These are phyloP conservation scores for Colletotrichum phormii DNA, from an alignment of 2,329 filamentous ascomycete genomes.

Conservation along the genomic window DNA sequence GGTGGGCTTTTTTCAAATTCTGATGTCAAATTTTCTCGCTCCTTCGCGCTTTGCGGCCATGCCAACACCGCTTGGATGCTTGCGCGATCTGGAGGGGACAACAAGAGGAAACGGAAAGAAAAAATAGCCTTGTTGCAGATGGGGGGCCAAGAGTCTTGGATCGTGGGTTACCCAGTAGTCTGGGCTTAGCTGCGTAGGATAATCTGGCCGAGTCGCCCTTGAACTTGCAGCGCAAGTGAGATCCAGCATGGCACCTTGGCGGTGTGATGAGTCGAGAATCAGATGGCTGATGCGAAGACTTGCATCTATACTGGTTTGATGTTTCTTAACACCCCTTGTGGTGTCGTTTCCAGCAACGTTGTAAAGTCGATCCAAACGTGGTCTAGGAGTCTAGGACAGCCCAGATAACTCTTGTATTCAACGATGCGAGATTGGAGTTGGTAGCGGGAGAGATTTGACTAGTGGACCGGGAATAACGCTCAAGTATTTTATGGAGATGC, in stretches of 20 bases:
- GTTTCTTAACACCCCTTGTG: not conserved
- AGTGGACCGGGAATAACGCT: conserved; percentile 6
- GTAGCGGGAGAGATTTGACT: not conserved
- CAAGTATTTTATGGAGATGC: conserved; percentile 6
- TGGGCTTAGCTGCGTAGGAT: conserved; percentile 17
- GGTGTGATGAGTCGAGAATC: conserved; percentile 28
- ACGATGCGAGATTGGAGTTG: not conserved
- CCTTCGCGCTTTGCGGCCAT: not conserved
- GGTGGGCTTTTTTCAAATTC: conserved; percentile 23
- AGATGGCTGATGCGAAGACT: not conserved
- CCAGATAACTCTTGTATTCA: not conserved
- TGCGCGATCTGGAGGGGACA: conserved; percentile 7
- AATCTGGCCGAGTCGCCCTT: conserved; percentile 30
- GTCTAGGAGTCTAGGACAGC: not conserved
- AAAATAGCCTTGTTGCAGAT: conserved; percentile 7
- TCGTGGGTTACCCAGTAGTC: not conserved
- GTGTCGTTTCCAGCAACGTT: not conserved
- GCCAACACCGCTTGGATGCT: conserved; percentile 8
- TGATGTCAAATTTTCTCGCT: conserved; percentile 2
- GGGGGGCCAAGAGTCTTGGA: conserved; percentile 35
- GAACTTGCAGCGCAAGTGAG: conserved; percentile 25
- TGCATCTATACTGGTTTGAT: not conserved
- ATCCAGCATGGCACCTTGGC: conserved; percentile 30
- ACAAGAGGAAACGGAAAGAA: conserved; percentile 15
- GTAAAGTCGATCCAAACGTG: not conserved